Base-by-base conservation (phyloP, 768 basidiomycete genomes). In the Boletus edulis region DNA sequence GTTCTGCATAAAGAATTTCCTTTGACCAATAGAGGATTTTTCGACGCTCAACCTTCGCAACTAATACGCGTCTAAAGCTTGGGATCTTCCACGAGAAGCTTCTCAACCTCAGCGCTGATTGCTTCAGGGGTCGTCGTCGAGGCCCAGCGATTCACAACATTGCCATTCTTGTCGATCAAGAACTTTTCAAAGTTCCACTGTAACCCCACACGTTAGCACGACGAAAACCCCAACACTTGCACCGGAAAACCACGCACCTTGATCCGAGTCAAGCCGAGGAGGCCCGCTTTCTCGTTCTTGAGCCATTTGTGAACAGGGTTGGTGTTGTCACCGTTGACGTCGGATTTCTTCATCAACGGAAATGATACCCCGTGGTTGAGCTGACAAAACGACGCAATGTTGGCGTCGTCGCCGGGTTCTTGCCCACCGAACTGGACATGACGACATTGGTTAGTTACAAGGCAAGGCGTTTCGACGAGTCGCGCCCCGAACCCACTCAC, bases 111-210 rank as follows among this genome's bases (percentile, higher is more conserved):
- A 40, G 70, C 70, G 44, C 83, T 87, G 54, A 93, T 82, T 13
- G 78, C 74, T 17, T 79, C 75, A 24, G 89, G 88, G 3, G 85
- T 78, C 3, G 88, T 91, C 14, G 85, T 89, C 17, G 87, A 86
- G 5, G 86, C 84, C 87, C 89, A 92, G 41, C 81, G 82, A 61
- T 86, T 73, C 22, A 88, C 82, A 14, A 91, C 87, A 2, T 83
- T 80, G 32, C 91, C 91, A 42, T 91, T 75, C 72, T 83, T 83
- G 70, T 93, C 80, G 42, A 95, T 73, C 54, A 95, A 75, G 76
- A 94, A 95, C 70, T 91, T 91, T 72, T 91, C 90, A 70, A 93
- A 93, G 72, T 94, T 94, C 92, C 91, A 94, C 87, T 89, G 54
- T 34, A 45, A 17, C 27, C 20, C 14, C 13, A 29, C 22, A 13